Conservation (phyloP, 495 filamentous ascomycete genomes). For the Ramalina peruviana region DNA sequence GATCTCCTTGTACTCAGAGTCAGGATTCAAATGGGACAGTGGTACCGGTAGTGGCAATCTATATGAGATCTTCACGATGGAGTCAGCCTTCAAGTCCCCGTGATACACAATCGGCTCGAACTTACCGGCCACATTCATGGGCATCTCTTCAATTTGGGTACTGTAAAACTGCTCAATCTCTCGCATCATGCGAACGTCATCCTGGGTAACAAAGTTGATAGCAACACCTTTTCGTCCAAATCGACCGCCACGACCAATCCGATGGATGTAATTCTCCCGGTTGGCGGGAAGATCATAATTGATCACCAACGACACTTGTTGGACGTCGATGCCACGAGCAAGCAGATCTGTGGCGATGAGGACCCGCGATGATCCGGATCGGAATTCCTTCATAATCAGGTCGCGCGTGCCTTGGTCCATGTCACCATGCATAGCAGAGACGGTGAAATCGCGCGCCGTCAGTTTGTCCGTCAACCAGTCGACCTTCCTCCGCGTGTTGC, state of each 20-base stretch:
- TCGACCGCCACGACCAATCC: conserved; percentile 95
- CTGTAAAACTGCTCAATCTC: conserved; percentile 74
- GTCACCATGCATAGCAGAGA: conserved; percentile 98
- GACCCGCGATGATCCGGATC: conserved; percentile 92
- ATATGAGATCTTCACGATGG: conserved; percentile 35
- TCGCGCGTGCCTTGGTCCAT: conserved; percentile 97
- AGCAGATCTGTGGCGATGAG: conserved; percentile 94
- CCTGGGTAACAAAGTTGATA: conserved; percentile 99
- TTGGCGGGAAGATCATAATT: conserved; percentile 98
- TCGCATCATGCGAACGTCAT: conserved; percentile 98
- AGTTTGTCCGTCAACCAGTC: conserved; percentile 99
- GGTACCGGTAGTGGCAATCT: conserved; percentile 4
- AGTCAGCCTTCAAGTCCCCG: background rate
- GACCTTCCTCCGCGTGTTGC: conserved; percentile 98
- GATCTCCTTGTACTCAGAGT: no score
- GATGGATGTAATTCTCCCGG: conserved; percentile 99
- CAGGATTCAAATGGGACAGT: no score
- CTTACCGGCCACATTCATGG: conserved; percentile 45
- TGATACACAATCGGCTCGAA: background rate
- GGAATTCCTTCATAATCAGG: conserved; percentile 99
- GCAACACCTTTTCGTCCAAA: conserved; percentile 99
- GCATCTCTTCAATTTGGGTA: conserved; percentile 50
- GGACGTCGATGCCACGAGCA: conserved; percentile 98
- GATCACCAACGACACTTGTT: conserved; percentile 98
- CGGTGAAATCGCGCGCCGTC: conserved; percentile 92